A percentile compares a stretch with the other conserved stretches of the same genome.
Conservation (phyloP, 352 stramenopile genomes). For the Phytophthora tentaculata region DNA sequence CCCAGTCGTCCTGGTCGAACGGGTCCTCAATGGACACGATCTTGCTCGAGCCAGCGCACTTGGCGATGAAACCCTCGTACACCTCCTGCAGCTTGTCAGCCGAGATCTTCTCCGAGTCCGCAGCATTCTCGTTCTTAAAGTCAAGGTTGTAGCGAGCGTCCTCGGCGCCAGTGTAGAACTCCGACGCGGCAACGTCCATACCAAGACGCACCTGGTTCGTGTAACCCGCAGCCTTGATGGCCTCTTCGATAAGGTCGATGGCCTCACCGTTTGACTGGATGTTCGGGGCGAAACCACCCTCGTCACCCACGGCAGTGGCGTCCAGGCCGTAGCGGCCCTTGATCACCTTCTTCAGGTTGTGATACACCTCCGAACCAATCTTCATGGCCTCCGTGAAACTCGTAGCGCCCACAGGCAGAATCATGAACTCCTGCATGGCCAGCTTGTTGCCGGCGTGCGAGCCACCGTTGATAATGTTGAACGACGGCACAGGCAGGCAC, state of each 20-base stretch:
- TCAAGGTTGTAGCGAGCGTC: constrained; percentile 99
- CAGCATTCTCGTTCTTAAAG: constrained; percentile 95
- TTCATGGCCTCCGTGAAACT: constrained; percentile 96
- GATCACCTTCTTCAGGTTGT: constrained; percentile 99
- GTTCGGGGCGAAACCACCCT: constrained; percentile 98
- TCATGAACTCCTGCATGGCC: constrained; percentile 99
- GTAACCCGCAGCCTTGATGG: constrained; percentile 96
- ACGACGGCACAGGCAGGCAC: constrained; percentile 97
- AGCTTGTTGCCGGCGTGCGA: constrained; percentile 99
- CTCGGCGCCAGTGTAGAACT: constrained; percentile 95
- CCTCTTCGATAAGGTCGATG: constrained; percentile 97
- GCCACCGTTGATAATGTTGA: constrained; percentile 99
- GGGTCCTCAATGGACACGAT: constrained; percentile 99
- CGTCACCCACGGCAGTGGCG: constrained; percentile 98
- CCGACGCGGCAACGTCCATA: constrained; percentile 98
- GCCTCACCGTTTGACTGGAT: constrained; percentile 97
- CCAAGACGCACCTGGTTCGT: constrained; percentile 96
- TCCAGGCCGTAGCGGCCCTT: constrained; percentile 98
- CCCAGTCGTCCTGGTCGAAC: constrained; percentile 99
- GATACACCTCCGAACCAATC: constrained; percentile 99
- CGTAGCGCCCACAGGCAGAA: constrained; percentile 93
- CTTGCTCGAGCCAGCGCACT: constrained; percentile 92
- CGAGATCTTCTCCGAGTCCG: constrained; percentile 90
- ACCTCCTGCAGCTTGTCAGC: constrained; percentile 96
- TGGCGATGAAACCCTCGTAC: constrained; percentile 94